These are phyloP conservation scores for Colletotrichum navitas DNA, from an alignment of 2,329 filamentous ascomycete species.

Conservation along the genomic window DNA sequence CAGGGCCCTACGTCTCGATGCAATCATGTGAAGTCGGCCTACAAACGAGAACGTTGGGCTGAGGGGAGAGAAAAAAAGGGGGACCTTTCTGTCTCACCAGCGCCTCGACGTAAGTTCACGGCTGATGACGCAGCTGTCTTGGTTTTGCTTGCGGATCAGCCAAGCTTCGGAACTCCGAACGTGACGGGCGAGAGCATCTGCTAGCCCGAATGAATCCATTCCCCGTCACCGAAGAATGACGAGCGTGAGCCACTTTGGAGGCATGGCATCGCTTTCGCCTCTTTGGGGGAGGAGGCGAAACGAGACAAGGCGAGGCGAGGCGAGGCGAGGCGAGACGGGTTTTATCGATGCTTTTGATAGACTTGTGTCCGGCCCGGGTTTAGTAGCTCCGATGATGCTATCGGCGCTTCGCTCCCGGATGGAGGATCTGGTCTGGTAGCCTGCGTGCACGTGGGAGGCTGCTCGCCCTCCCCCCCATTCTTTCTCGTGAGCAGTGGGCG, in stretches of 20 bases:
- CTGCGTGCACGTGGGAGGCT: not conserved
- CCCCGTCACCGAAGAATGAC: not conserved
- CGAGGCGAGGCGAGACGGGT: not conserved
- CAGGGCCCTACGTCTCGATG: not conserved
- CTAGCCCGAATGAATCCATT: not conserved
- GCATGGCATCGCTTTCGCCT: constrained; percentile 6
- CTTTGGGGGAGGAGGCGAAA: no score
- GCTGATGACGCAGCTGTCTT: constrained; percentile 14
- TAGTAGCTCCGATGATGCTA: not conserved
- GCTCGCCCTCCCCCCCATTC: not conserved
- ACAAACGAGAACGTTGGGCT: not conserved
- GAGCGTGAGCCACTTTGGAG: not conserved
- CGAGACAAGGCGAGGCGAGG: no score
- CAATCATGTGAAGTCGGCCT: not conserved
- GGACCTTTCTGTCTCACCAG: not conserved
- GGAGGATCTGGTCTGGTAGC: not conserved
- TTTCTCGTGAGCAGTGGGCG: not conserved
- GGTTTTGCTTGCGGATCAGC: constrained; percentile 7
- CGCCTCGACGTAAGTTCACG: not conserved
- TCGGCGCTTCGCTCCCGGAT: not conserved
- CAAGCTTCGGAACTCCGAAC: constrained; percentile 15
- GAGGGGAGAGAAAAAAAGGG: not conserved
- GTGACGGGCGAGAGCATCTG: not conserved
- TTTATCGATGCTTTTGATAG: constrained; percentile 1
- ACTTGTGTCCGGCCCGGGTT: not conserved